Percentiles rank a stretch among this genome's conserved stretches.
Conservation (phyloP, 192 early-diverging fungal species). For the Chytriomyces sp. region DNA sequence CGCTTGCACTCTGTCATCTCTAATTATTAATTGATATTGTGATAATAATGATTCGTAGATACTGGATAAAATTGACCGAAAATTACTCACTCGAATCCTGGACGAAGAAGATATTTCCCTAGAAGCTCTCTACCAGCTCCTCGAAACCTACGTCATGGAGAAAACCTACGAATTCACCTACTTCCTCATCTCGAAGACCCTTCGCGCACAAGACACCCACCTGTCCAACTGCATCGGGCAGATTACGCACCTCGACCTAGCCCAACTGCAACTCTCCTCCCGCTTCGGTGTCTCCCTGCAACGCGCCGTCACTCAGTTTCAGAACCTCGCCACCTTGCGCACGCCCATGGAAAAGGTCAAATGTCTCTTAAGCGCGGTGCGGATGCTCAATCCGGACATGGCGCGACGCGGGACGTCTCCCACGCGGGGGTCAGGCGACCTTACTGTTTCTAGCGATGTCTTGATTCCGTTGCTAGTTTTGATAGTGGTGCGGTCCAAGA, state of each 20-base stretch:
- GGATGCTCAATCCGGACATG: slow-evolving; percentile 22
- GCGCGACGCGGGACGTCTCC: not conserved
- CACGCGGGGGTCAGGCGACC: not conserved
- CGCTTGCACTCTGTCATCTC: not conserved
- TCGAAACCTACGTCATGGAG: slow-evolving; percentile 39
- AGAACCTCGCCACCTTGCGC: slow-evolving; percentile 27
- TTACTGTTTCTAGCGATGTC: slow-evolving; percentile 30
- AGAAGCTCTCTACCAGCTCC: not conserved
- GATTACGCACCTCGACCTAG: slow-evolving; percentile 24
- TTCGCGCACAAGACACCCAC: slow-evolving; percentile 23
- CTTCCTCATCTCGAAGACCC: slow-evolving; percentile 27
- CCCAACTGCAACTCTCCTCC: slow-evolving; percentile 25
- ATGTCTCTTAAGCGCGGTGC: slow-evolving; percentile 34
- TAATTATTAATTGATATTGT: not conserved
- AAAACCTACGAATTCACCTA: slow-evolving; percentile 44
- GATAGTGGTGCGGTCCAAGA: slow-evolving; percentile 37
- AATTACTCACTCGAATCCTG: not conserved
- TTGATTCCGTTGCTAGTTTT: slow-evolving; percentile 41
- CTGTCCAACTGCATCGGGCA: slow-evolving; percentile 10
- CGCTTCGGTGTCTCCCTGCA: slow-evolving; percentile 19
- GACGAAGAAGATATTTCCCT: not conserved
- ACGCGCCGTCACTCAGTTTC: slow-evolving; percentile 33
- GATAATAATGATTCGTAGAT: slow-evolving; percentile 2
- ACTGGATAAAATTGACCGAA: not conserved
- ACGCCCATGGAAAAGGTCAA: slow-evolving; percentile 47